Percentiles rank a stretch among this genome's conserved stretches.
Evolutionary conservation across 495 filamentous ascomycete species (phyloP).

Genomic region (Annulohypoxylon nitens): DNA sequence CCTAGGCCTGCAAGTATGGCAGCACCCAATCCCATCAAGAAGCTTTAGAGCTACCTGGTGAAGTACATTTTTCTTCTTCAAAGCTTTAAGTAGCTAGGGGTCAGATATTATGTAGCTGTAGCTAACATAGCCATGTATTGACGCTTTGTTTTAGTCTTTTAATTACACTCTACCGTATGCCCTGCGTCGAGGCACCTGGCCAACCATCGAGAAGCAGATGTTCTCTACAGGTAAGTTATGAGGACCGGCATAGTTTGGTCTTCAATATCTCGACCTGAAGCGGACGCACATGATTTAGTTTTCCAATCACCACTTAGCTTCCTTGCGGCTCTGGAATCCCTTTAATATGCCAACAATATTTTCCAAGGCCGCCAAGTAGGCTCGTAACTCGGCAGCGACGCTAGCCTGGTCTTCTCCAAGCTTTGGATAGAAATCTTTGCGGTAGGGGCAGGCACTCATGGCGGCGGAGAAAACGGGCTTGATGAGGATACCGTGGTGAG

Average conservation of each 20-base stretch:
- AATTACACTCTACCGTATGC: neutral
- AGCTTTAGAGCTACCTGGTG: no score
- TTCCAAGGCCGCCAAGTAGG: slow-evolving; percentile 82
- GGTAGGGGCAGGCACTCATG: slow-evolving; percentile 92
- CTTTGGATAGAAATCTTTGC: slow-evolving; percentile 90
- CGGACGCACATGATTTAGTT: neutral
- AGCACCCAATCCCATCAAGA: no score
- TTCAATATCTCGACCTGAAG: neutral
- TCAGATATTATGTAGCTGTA: no score
- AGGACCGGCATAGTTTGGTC: neutral
- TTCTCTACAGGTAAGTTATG: neutral
- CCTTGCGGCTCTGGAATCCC: slow-evolving; percentile 74
- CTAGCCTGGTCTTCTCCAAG: slow-evolving; percentile 75
- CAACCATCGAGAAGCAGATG: neutral
- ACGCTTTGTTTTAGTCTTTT: neutral
- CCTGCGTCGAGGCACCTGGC: neutral
- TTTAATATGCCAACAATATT: slow-evolving; percentile 80
- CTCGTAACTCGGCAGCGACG: slow-evolving; percentile 70
- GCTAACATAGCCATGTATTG: neutral
- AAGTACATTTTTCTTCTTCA: no score
- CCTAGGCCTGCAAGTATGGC: no score
- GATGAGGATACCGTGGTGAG: slow-evolving; percentile 86
- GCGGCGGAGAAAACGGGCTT: slow-evolving; percentile 92
- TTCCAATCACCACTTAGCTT: slow-evolving; percentile 74
- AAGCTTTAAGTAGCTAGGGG: no score